Evolutionary conservation across 495 filamentous ascomycete species (phyloP).

Genomic region (Neurospora africana): DNA sequence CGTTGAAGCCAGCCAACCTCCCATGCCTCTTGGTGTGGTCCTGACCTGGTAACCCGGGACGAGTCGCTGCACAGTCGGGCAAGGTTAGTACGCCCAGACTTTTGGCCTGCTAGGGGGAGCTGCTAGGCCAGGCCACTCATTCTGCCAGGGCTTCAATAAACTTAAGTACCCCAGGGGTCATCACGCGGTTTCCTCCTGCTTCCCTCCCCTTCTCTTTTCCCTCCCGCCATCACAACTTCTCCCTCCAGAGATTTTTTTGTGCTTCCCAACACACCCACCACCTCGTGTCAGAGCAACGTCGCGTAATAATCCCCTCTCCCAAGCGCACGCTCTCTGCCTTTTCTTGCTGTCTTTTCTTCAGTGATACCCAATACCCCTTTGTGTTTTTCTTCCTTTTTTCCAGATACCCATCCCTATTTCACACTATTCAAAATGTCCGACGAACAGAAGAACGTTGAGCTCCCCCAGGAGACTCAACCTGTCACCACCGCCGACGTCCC

Average conservation of each 20-base stretch:
- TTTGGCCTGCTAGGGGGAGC: neutral
- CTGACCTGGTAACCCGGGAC: neutral
- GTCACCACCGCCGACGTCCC: constrained; percentile 32
- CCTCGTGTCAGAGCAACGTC: constrained; percentile 15
- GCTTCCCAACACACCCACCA: constrained; percentile 16
- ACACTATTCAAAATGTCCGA: constrained; percentile 36
- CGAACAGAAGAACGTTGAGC: constrained; percentile 35
- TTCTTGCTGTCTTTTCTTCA: constrained; percentile 31
- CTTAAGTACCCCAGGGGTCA: constrained; percentile 16
- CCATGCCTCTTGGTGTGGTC: neutral
- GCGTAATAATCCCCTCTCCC: constrained; percentile 16
- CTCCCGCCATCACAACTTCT: constrained; percentile 23
- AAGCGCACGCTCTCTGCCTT: constrained; percentile 19
- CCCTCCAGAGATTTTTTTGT: constrained; percentile 17
- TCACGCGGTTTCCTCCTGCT: constrained; percentile 9
- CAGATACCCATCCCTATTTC: constrained; percentile 26
- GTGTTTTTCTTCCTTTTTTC: constrained; percentile 29
- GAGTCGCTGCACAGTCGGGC: constrained; percentile 3
- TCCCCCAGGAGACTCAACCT: constrained; percentile 27
- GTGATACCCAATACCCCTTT: constrained; percentile 42
- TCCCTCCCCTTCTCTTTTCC: constrained; percentile 5
- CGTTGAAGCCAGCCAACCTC: neutral
- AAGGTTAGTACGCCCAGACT: neutral
- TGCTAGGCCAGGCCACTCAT: neutral
- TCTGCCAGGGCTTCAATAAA: neutral